Percentiles rank a stretch among this genome's conserved stretches.
Evolutionary conservation across 1,139 yeast species (phyloP).

Genomic region (Yamadazyma taylorii): DNA sequence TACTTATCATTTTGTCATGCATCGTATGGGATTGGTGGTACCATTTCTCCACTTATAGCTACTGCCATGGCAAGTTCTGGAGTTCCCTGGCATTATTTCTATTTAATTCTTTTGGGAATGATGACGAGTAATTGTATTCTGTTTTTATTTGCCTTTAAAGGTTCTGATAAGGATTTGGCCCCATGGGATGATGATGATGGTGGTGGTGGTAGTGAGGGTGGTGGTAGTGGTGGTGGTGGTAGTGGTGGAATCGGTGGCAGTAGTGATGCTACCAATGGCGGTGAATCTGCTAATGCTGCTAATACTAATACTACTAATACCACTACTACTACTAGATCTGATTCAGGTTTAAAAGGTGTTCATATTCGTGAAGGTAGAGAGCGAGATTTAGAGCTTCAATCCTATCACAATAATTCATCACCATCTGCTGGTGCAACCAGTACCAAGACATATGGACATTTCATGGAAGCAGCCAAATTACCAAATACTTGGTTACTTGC

Average conservation of each 20-base stretch:
- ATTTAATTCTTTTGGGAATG: constrained; percentile 46
- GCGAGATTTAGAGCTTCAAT: too few species aligned
- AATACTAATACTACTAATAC: too few species aligned
- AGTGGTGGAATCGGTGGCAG: constrained; percentile 15
- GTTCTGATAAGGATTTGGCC: constrained; percentile 43
- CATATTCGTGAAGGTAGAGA: too few species aligned
- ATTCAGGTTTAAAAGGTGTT: too few species aligned
- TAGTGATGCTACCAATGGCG: constrained; percentile 3
- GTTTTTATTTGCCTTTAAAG: constrained; percentile 38
- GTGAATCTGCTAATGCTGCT: too few species aligned
- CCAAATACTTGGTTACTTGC: constrained; percentile 62
- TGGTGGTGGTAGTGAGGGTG: too few species aligned
- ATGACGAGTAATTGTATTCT: constrained; percentile 26
- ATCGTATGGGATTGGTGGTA: constrained; percentile 65
- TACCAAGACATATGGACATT: too few species aligned
- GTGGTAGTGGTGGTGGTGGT: too few species aligned
- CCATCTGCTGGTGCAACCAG: constrained; percentile 37
- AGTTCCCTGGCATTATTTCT: constrained; percentile 54
- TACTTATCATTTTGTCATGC: constrained; percentile 59
- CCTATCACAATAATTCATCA: constrained; percentile 14
- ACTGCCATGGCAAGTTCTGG: constrained; percentile 52
- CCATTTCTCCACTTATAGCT: constrained; percentile 57
- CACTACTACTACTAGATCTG: too few species aligned
- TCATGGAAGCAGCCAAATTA: too few species aligned
- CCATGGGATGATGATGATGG: constrained; percentile 33